Conservation (phyloP, 257 asterid genomes). For the Fraxinus pennsylvanica region DNA sequence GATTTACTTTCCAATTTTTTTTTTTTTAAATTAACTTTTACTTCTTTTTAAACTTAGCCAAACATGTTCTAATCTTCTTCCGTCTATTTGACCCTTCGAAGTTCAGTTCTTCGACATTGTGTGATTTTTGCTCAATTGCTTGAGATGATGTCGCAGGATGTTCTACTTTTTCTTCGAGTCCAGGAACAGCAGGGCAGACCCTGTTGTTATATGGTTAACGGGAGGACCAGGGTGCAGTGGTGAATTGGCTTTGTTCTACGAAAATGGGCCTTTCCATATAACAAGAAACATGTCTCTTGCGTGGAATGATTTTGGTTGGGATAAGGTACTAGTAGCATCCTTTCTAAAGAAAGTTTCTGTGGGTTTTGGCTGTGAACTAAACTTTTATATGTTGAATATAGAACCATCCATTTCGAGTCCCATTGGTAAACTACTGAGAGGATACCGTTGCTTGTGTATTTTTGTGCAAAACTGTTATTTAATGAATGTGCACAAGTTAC, state of each 20-base stretch:
- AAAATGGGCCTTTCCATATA: constrained; percentile 54
- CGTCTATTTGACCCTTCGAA: background rate
- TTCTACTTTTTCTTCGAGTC: constrained; percentile 47
- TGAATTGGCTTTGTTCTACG: constrained; percentile 59
- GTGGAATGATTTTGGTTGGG: constrained; percentile 65
- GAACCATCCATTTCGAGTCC: background rate
- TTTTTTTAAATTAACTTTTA: background rate
- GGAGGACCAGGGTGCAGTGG: constrained; percentile 74
- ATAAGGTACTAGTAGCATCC: constrained; percentile 37
- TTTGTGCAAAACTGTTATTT: too few species aligned
- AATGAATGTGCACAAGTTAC: too few species aligned
- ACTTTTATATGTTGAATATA: background rate
- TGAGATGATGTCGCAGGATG: constrained; percentile 21
- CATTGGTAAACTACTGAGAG: background rate
- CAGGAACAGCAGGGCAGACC: constrained; percentile 45
- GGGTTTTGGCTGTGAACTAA: background rate
- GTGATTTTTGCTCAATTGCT: background rate
- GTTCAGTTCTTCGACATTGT: background rate
- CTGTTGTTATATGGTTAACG: constrained; percentile 62
- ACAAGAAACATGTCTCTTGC: constrained; percentile 42
- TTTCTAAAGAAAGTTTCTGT: background rate
- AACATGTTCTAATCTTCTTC: background rate
- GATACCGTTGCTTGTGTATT: too few species aligned
- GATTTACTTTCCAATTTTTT: background rate
- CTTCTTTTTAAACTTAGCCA: background rate